phyloP scores from a whole-genome alignment of 306 rosid genomes.

The Hippophae tibetana region DNA sequence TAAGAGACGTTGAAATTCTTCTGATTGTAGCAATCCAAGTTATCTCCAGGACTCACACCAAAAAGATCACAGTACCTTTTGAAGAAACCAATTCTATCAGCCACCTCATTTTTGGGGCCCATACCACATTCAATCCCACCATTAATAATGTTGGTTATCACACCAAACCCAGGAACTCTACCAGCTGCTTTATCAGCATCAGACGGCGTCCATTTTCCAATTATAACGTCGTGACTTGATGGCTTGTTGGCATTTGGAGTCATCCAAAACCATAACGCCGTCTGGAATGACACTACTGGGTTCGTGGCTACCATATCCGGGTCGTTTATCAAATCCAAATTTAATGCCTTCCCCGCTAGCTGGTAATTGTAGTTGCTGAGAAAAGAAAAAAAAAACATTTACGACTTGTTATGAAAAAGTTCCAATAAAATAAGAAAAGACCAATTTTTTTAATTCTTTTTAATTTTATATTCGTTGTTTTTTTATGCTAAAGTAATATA shows the following conservation, averaged over 20 bases:
- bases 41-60: constrained; percentile 17
- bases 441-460: too few species aligned
- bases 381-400: too few species aligned
- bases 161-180: constrained; percentile 34
- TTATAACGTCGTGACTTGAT: constrained; percentile 48
- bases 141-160: constrained; percentile 42
- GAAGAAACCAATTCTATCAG: constrained; percentile 43
- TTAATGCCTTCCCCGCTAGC: constrained; percentile 38
- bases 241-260: constrained; percentile 40
- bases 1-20: constrained; percentile 5
- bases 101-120: constrained; percentile 20
- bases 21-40: constrained; percentile 32
- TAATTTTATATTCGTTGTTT: too few species aligned
- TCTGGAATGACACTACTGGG: constrained; percentile 36
- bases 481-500: too few species aligned
- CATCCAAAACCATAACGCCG: constrained; percentile 69
- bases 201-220: constrained; percentile 33
- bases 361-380: constrained; percentile 53
- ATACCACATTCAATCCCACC: constrained; percentile 46
- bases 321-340: constrained; percentile 37
- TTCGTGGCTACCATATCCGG: constrained; percentile 46
- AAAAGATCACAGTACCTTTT: constrained; percentile 26
- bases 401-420: too few species aligned
- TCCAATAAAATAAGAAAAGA: too few species aligned
- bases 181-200: constrained; percentile 21